A percentile compares a stretch with the other conserved stretches of the same genome.
phyloP scores from a whole-genome alignment of 148 eudicot species.

The Rhododendron williamsianum region DNA sequence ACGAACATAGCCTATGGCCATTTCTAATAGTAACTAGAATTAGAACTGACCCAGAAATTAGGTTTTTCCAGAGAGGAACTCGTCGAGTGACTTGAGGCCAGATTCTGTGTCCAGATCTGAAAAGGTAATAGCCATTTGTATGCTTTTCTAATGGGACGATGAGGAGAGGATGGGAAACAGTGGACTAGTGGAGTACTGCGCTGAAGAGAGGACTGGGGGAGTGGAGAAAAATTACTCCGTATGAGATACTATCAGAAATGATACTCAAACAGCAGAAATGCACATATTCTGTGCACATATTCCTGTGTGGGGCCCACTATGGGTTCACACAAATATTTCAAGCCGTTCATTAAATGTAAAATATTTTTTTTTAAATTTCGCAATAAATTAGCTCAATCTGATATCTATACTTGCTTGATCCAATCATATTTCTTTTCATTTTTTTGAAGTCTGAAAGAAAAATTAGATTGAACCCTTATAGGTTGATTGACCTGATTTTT shows the following conservation, averaged over 20 bases:
- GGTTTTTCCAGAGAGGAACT: slow-evolving; percentile 56
- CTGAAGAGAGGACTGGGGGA: neutral
- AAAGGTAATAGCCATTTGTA: slow-evolving; percentile 57
- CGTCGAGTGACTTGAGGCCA: slow-evolving; percentile 68
- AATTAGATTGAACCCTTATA: too few relatives aligned
- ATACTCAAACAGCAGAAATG: too few relatives aligned
- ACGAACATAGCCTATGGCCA: too few relatives aligned
- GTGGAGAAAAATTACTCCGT: neutral
- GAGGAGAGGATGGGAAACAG: neutral
- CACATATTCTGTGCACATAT: too few relatives aligned
- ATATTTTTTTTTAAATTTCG: rapidly evolving
- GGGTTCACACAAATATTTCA: too few relatives aligned
- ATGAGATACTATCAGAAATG: neutral
- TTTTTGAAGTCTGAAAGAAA: too few relatives aligned
- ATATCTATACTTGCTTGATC: too few relatives aligned
- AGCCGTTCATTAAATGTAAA: too few relatives aligned
- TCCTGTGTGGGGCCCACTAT: too few relatives aligned
- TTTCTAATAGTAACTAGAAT: neutral
- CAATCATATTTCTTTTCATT: too few relatives aligned
- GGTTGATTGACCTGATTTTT: too few relatives aligned
- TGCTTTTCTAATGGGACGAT: neutral
- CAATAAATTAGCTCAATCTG: too few relatives aligned
- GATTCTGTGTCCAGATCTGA: slow-evolving; percentile 73
- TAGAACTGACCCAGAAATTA: slow-evolving; percentile 57
- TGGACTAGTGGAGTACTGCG: neutral